Percentiles rank a stretch among this genome's conserved stretches.
phyloP scores from a whole-genome alignment of 129 eudicot genomes.

The Artemisia argyi region DNA sequence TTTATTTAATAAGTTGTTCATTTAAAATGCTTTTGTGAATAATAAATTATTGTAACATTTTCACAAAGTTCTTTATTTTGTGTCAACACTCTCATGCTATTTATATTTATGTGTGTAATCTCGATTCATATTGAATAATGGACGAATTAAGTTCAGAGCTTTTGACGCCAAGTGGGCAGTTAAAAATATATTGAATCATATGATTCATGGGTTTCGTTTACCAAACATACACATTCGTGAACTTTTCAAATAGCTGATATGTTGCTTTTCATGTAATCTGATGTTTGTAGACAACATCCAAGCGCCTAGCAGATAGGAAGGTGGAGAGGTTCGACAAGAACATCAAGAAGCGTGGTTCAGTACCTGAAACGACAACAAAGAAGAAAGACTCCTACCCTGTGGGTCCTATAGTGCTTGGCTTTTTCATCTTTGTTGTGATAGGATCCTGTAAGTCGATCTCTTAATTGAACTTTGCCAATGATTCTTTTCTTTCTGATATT shows the following conservation, averaged over 20 bases:
- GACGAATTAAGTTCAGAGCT: background rate
- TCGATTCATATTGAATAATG: background rate
- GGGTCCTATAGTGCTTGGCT: conserved; percentile 53
- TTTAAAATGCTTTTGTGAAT: background rate
- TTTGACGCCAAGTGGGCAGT: background rate
- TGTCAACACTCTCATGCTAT: background rate
- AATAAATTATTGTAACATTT: background rate
- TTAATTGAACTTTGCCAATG: background rate
- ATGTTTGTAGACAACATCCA: conserved; percentile 43
- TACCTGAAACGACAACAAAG: conserved; percentile 44
- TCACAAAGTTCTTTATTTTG: conserved; percentile 1
- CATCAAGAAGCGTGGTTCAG: conserved; percentile 54
- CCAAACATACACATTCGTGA: background rate
- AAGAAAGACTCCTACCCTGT: conserved; percentile 53
- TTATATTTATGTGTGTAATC: conserved; percentile 2
- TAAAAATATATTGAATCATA: background rate
- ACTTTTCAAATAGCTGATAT: background rate
- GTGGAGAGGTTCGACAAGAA: conserved; percentile 62
- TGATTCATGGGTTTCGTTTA: background rate
- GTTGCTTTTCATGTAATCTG: background rate
- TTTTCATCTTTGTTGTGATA: conserved; percentile 56
- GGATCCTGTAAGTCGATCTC: conserved; percentile 56
- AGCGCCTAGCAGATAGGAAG: conserved; percentile 55
- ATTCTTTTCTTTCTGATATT: background rate
- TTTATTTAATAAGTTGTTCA: background rate